Percentiles rank a stretch among this genome's conserved stretches.
These are phyloP conservation scores for Xanthoconium stramineum DNA, from an alignment of 768 basidiomycete genomes.

Conservation along the genomic window DNA sequence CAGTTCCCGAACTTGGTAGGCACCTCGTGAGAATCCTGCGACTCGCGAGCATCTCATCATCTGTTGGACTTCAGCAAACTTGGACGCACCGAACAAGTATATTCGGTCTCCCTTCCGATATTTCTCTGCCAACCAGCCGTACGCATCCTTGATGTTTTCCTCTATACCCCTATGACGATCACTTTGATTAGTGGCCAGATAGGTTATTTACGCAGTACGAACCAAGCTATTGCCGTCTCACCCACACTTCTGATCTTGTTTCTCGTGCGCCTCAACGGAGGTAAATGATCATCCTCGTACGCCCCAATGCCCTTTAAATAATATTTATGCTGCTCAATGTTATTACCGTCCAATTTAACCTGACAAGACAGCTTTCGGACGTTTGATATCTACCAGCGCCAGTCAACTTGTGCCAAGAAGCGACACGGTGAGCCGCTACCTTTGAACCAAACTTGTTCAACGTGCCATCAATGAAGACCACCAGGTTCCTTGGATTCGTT, in stretches of 20 bases:
- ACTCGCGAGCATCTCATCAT: neutral
- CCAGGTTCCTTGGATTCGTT: too few species aligned
- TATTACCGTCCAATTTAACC: too few species aligned
- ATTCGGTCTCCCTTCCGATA: constrained; percentile 21
- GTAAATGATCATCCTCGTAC: too few species aligned
- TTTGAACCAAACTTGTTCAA: too few species aligned
- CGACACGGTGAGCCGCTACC: too few species aligned
- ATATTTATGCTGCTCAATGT: too few species aligned
- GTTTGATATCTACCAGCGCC: too few species aligned
- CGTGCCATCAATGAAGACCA: too few species aligned
- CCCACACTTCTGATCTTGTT: neutral
- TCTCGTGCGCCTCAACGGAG: too few species aligned
- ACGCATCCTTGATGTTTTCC: constrained; percentile 3
- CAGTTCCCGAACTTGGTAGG: constrained; percentile 38
- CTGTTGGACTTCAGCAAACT: neutral
- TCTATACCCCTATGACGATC: neutral
- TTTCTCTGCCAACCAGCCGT: neutral
- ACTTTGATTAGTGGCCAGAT: neutral
- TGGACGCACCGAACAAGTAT: constrained; percentile 36
- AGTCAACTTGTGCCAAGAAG: too few species aligned
- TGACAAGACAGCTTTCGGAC: too few species aligned
- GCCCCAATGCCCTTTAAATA: too few species aligned
- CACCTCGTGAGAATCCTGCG: constrained; percentile 42
- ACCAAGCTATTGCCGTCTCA: constrained; percentile 4
- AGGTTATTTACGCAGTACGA: neutral